phyloP scores from a whole-genome alignment of 371 early-diverging fungal species.

The Sporodiniella umbellata region DNA sequence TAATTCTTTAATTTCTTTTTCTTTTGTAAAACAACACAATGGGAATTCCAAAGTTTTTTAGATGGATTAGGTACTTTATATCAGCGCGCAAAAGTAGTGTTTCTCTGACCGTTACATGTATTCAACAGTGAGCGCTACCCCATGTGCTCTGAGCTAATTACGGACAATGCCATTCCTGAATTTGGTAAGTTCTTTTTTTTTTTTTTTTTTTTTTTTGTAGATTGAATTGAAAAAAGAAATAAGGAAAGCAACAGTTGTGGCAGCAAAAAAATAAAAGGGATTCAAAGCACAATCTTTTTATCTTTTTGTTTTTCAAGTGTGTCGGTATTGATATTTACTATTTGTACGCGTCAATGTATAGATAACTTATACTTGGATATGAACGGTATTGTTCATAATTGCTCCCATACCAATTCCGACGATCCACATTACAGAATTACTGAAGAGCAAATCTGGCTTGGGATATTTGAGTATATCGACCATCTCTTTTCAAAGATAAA shows the following conservation, averaged over 20 bases:
- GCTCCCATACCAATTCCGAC: constrained; percentile 92
- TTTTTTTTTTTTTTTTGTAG: not conserved
- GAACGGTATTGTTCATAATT: constrained; percentile 99
- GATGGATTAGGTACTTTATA: constrained; percentile 77
- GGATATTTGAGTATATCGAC: constrained; percentile 96
- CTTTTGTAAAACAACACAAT: constrained; percentile 29
- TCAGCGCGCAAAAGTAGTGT: too few species aligned
- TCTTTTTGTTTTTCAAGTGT: too few species aligned
- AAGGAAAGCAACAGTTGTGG: too few species aligned
- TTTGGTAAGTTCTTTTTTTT: constrained; percentile 67
- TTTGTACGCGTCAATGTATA: too few species aligned
- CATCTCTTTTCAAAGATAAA: constrained; percentile 87
- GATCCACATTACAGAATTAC: constrained; percentile 70
- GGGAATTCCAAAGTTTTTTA: constrained; percentile 90
- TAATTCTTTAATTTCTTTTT: too few species aligned
- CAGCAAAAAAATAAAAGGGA: too few species aligned
- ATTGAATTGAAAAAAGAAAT: too few species aligned
- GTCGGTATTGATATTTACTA: too few species aligned
- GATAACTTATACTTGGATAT: constrained; percentile 98
- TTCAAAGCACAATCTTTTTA: too few species aligned
- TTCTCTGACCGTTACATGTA: too few species aligned
- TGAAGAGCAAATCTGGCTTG: constrained; percentile 93
- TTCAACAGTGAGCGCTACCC: constrained; percentile 87
- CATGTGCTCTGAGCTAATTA: constrained; percentile 83
- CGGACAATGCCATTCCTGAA: constrained; percentile 88